phyloP scores from a whole-genome alignment of 495 filamentous ascomycete species.

The Trichoderma virens region DNA sequence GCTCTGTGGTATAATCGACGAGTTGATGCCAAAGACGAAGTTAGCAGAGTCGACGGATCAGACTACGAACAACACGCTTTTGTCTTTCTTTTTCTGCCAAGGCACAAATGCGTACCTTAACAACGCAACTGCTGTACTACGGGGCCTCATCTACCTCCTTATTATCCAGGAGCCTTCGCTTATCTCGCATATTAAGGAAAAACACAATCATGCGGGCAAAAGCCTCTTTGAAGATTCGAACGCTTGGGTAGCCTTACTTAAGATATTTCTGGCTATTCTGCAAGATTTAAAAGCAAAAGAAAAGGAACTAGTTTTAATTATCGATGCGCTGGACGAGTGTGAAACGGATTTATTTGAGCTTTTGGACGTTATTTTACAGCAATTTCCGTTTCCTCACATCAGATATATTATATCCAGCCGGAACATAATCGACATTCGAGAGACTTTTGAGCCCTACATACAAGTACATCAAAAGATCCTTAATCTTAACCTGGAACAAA shows the following conservation, averaged over 20 bases:
- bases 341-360: constrained; percentile 16
- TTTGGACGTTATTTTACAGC: constrained; percentile 20
- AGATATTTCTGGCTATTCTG: constrained; percentile 26
- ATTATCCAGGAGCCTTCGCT: constrained; percentile 25
- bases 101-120: constrained; percentile 26
- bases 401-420: constrained; percentile 4
- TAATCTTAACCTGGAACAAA: constrained; percentile 26
- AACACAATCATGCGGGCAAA: constrained; percentile 21
- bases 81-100: constrained; percentile 42
- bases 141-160: constrained; percentile 34
- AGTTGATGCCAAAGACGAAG: constrained; percentile 16
- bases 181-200: constrained; percentile 22
- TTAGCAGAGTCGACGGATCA: not conserved
- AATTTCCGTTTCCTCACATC: not conserved
- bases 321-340: constrained; percentile 44
- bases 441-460: constrained; percentile 14
- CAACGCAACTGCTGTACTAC: constrained; percentile 31
- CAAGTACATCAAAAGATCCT: too few species aligned
- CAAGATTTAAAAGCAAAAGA: constrained; percentile 20
- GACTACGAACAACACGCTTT: not conserved
- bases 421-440: not conserved
- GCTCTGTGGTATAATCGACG: constrained; percentile 33
- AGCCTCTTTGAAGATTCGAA: constrained; percentile 25
- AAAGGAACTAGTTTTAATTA: constrained; percentile 20
- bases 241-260: constrained; percentile 22